phyloP scores from a whole-genome alignment of 805 yeast genomes.

The Saccharomycopsis sp. region DNA sequence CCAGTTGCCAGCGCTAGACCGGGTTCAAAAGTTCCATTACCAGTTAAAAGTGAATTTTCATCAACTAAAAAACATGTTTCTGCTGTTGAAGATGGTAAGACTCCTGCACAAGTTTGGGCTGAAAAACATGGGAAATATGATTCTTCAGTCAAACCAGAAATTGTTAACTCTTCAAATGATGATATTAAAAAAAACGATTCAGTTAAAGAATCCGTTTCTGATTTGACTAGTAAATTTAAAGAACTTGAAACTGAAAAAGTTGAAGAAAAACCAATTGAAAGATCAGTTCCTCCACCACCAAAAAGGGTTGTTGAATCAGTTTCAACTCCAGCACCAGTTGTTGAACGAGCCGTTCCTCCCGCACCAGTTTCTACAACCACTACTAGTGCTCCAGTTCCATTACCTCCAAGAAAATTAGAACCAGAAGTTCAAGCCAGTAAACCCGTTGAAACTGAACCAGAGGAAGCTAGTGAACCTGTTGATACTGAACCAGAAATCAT shows the following conservation, averaged over 20 bases:
- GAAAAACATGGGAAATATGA: conserved; percentile 64
- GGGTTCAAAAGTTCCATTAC: conserved; percentile 5
- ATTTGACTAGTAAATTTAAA: conserved; percentile 18
- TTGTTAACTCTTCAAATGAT: conserved; percentile 7
- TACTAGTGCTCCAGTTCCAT: conserved; percentile 22
- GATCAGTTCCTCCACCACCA: conserved; percentile 8
- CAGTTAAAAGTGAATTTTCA: conserved; percentile 24
- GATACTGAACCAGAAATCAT: conserved; percentile 21
- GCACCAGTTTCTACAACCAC: conserved; percentile 20
- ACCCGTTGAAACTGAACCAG: conserved; percentile 21
- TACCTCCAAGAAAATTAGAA: conserved; percentile 21
- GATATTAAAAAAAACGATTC: conserved; percentile 5
- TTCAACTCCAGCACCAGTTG: too few relatives aligned
- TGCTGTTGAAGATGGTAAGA: conserved; percentile 59
- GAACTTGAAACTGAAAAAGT: conserved; percentile 20
- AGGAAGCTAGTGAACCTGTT: conserved; percentile 23
- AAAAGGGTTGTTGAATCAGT: conserved; percentile 17
- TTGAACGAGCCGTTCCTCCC: conserved; percentile 23
- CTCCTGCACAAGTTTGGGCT: conserved; percentile 96
- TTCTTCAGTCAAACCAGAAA: conserved; percentile 24
- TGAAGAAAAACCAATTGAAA: conserved; percentile 1
- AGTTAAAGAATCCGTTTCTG: conserved; percentile 11
- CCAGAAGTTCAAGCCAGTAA: conserved; percentile 20
- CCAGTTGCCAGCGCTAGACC: conserved; percentile 8
- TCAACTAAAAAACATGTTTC: conserved; percentile 37